phyloP scores from a whole-genome alignment of 208 protist genomes.

The Crithidia mellificae region DNA sequence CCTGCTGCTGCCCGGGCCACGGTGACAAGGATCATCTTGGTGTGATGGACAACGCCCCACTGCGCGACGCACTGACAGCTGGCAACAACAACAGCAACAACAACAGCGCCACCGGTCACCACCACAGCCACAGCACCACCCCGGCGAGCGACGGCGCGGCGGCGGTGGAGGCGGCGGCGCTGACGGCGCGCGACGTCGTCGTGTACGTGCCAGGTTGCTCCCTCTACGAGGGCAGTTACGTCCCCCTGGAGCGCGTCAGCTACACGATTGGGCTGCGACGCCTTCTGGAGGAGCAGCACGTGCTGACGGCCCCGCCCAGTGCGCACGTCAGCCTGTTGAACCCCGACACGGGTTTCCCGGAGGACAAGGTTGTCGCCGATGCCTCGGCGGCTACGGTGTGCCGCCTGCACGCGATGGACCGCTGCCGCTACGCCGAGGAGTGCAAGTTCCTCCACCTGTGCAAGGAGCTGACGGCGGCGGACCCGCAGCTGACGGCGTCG shows the following conservation, averaged over 20 bases:
- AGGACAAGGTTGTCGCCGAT: constrained; percentile 33
- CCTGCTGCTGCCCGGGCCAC: constrained; percentile 76
- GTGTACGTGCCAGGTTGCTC: constrained; percentile 41
- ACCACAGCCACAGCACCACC: neutral
- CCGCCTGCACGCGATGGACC: constrained; percentile 67
- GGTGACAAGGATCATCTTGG: constrained; percentile 63
- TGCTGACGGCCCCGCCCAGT: neutral
- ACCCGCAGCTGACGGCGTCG: constrained; percentile 37
- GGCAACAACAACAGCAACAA: too few relatives aligned
- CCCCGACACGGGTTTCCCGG: constrained; percentile 25
- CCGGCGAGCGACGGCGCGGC: neutral
- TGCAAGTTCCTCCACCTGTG: constrained; percentile 88
- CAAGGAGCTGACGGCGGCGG: constrained; percentile 46
- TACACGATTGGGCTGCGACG: constrained; percentile 68
- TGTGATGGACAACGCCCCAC: constrained; percentile 25
- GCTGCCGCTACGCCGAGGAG: constrained; percentile 84
- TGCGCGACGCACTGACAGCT: constrained; percentile 23
- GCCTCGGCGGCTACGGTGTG: constrained; percentile 51
- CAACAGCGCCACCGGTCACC: neutral
- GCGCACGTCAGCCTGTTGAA: constrained; percentile 18
- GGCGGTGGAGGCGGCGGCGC: constrained; percentile 3
- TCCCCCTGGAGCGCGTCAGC: constrained; percentile 55
- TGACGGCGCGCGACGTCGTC: constrained; percentile 30
- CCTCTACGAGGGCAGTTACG: constrained; percentile 29
- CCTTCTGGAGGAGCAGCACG: constrained; percentile 47